These are phyloP conservation scores for Berberis vulgaris DNA, from an alignment of 164 flowering plant genomes.

Conservation along the genomic window DNA sequence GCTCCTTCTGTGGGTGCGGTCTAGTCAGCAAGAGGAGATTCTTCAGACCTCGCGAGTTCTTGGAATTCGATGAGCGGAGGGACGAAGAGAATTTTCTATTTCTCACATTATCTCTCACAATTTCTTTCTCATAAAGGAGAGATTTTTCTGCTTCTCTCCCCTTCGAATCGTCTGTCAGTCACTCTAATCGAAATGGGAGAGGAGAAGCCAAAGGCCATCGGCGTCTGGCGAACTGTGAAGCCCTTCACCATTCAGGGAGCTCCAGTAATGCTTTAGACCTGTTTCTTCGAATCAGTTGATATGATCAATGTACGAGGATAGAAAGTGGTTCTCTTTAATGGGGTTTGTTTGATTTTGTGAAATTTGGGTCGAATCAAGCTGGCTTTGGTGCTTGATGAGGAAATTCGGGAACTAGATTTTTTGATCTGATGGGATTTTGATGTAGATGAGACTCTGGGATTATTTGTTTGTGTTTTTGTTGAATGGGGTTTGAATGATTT, in stretches of 20 bases:
- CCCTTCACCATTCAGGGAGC: conserved; percentile 51
- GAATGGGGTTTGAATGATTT: conserved; percentile 1
- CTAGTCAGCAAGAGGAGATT: too few relatives aligned
- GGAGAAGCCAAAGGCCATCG: conserved; percentile 20
- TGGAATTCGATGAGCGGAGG: too few relatives aligned
- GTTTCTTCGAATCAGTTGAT: conserved; percentile 54
- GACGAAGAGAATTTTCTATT: too few relatives aligned
- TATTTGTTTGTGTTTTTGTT: background rate
- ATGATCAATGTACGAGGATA: conserved; percentile 40
- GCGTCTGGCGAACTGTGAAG: conserved; percentile 42
- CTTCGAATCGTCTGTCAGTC: background rate
- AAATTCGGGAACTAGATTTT: background rate
- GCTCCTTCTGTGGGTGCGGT: too few relatives aligned
- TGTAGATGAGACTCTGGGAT: background rate
- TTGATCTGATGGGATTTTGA: background rate
- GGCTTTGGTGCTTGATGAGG: background rate
- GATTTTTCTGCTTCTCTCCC: background rate
- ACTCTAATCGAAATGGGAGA: conserved; percentile 23
- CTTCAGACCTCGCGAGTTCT: too few relatives aligned
- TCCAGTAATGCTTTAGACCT: conserved; percentile 58
- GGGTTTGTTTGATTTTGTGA: background rate
- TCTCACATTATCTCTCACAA: too few relatives aligned
- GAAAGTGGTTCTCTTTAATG: background rate
- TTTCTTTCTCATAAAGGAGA: too few relatives aligned
- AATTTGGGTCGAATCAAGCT: background rate